Conservation (phyloP, 2,329 filamentous ascomycete species). For the Cercospora sp. region DNA sequence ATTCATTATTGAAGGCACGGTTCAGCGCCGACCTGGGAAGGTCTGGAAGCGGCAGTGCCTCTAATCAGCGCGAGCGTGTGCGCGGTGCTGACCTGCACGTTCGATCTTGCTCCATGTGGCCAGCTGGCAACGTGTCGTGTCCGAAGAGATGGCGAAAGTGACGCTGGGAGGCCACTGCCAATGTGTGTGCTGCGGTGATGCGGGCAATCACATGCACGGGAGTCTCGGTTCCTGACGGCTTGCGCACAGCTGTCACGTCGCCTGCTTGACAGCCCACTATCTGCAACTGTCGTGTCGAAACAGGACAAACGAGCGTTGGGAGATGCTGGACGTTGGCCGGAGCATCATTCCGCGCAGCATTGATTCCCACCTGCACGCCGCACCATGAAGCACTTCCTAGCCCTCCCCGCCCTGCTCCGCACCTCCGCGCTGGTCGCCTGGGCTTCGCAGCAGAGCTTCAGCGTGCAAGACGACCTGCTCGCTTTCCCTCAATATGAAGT, state of each 20-base stretch:
- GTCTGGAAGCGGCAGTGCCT: neutral
- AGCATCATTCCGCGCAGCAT: neutral
- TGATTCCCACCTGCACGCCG: neutral
- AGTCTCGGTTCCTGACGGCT: neutral
- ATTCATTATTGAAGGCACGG: neutral
- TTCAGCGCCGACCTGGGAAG: neutral
- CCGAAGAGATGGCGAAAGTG: neutral
- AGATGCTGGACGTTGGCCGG: neutral
- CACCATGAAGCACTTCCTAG: slow-evolving; percentile 52
- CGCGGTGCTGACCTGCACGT: neutral
- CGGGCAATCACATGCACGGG: neutral
- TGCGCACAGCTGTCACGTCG: neutral
- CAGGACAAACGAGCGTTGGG: neutral
- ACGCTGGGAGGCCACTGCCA: neutral
- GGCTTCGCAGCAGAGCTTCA: slow-evolving; percentile 66
- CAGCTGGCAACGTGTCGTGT: neutral
- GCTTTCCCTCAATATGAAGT: slow-evolving; percentile 87
- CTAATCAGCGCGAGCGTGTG: neutral
- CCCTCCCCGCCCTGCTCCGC: slow-evolving; percentile 50
- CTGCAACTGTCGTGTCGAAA: neutral
- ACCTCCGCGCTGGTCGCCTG: slow-evolving; percentile 47
- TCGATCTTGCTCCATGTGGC: neutral
- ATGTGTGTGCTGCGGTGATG: neutral
- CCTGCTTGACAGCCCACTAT: neutral
- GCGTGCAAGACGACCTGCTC: slow-evolving; percentile 82